A percentile compares a stretch with the other conserved stretches of the same genome.
Conservation (phyloP, 768 basidiomycete species). For the Pleurotus ostreatus region DNA sequence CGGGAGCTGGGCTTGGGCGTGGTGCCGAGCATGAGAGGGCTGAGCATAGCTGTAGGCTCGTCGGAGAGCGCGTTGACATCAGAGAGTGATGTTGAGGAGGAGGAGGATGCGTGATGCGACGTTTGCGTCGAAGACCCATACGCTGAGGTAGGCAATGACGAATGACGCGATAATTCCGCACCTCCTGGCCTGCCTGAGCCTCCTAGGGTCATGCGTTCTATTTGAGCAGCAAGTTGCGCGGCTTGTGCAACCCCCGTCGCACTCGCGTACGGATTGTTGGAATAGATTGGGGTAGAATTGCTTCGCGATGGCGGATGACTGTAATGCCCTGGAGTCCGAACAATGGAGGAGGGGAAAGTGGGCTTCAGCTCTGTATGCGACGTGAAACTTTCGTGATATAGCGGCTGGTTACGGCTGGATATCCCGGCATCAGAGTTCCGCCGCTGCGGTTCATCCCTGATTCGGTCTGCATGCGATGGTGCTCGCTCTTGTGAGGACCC, state of each 20-base stretch:
- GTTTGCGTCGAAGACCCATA: conserved; percentile 4
- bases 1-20: conserved; percentile 27
- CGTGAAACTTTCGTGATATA: conserved; percentile 40
- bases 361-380: conserved; percentile 50
- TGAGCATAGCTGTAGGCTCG: conserved; percentile 42
- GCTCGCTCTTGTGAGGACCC: conserved; percentile 2
- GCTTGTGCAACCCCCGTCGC: conserved; percentile 12
- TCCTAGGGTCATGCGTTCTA: conserved; percentile 20
- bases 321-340: conserved; percentile 69
- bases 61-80: conserved; percentile 33
- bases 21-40: conserved; percentile 35
- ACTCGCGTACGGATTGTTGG: conserved; percentile 16
- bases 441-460: conserved; percentile 1
- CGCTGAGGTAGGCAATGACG: conserved; percentile 27
- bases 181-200: not conserved
- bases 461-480: not conserved
- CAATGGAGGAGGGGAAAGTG: conserved; percentile 66
- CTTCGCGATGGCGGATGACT: conserved; percentile 18
- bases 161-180: conserved; percentile 25
- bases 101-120: conserved; percentile 1
- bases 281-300: conserved; percentile 15
- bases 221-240: conserved; percentile 20
- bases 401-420: not conserved
- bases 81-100: conserved; percentile 18
- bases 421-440: not conserved